Evolutionary conservation across 1,139 yeast species (phyloP).

Genomic region (Yamadazyma songkhlaensis): DNA sequence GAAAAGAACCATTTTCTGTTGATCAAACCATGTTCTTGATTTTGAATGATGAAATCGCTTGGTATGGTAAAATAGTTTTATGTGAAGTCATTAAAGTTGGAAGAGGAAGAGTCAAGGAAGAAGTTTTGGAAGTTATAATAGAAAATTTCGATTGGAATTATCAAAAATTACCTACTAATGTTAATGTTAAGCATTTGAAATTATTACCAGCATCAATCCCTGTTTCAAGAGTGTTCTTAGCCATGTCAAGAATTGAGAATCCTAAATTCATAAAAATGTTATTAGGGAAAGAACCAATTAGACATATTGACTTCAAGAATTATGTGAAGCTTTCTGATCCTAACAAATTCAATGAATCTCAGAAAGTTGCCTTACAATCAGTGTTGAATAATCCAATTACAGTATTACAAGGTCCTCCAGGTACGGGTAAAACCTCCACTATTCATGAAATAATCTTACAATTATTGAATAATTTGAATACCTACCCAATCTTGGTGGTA

Average conservation of each 20-base stretch:
- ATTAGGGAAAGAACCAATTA: slow-evolving; percentile 59
- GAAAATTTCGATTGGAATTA: slow-evolving; percentile 58
- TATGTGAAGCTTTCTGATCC: slow-evolving; percentile 47
- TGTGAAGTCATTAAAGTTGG: slow-evolving; percentile 27
- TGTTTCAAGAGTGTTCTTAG: slow-evolving; percentile 57
- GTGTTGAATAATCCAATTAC: slow-evolving; percentile 66
- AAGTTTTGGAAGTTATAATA: slow-evolving; percentile 43
- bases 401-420: slow-evolving; percentile 67
- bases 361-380: slow-evolving; percentile 64
- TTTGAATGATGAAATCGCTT: slow-evolving; percentile 33
- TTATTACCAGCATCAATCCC: slow-evolving; percentile 64
- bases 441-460: slow-evolving; percentile 66
- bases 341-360: slow-evolving; percentile 55
- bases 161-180: slow-evolving; percentile 44
- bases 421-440: slow-evolving; percentile 67
- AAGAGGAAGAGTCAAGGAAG: slow-evolving; percentile 16
- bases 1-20: slow-evolving; percentile 46
- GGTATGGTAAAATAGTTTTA: slow-evolving; percentile 49
- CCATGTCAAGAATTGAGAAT: slow-evolving; percentile 60
- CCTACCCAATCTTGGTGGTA: slow-evolving; percentile 66
- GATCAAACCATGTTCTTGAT: slow-evolving; percentile 48
- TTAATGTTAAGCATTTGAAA: slow-evolving; percentile 38
- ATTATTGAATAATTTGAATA: slow-evolving; percentile 50
- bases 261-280: slow-evolving; percentile 57
- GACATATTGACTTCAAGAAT: slow-evolving; percentile 56